Percentiles rank a stretch among this genome's conserved stretches.
phyloP scores from a whole-genome alignment of 257 asterid genomes.

The Paulownia fortunei region DNA sequence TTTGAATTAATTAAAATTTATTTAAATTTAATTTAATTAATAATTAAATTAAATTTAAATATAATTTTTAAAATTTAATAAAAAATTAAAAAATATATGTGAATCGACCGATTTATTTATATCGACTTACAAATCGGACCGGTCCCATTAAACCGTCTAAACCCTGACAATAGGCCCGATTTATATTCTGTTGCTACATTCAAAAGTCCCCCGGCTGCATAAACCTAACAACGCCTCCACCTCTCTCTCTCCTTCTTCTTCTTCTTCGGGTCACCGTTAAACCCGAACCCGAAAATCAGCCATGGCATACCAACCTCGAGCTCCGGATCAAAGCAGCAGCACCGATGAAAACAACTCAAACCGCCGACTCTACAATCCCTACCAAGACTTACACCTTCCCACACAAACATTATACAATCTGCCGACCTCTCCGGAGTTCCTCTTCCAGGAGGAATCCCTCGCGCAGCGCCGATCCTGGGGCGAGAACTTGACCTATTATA shows the following conservation, averaged over 20 bases:
- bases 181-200: background rate
- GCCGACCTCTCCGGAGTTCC: constrained; percentile 82
- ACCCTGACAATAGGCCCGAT: constrained; percentile 14
- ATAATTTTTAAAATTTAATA: too few species aligned
- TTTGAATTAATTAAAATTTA: too few species aligned
- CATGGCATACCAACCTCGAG: constrained; percentile 75
- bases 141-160: background rate
- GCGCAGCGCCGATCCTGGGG: constrained; percentile 94
- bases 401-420: constrained; percentile 61
- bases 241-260: background rate
- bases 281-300: constrained; percentile 36
- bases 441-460: constrained; percentile 73
- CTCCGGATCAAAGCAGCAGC: constrained; percentile 43
- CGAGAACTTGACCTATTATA: constrained; percentile 80
- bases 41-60: too few species aligned
- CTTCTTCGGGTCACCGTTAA: constrained; percentile 24
- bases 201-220: background rate
- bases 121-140: too few species aligned
- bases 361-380: constrained; percentile 85
- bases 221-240: background rate
- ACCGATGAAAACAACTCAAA: constrained; percentile 40
- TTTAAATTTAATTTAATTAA: too few species aligned
- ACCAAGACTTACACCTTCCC: constrained; percentile 70
- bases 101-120: too few species aligned
- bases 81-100: too few species aligned